Evolutionary conservation across 2,329 filamentous ascomycete genomes (phyloP).

Genomic region (Colletotrichum magnum): DNA sequence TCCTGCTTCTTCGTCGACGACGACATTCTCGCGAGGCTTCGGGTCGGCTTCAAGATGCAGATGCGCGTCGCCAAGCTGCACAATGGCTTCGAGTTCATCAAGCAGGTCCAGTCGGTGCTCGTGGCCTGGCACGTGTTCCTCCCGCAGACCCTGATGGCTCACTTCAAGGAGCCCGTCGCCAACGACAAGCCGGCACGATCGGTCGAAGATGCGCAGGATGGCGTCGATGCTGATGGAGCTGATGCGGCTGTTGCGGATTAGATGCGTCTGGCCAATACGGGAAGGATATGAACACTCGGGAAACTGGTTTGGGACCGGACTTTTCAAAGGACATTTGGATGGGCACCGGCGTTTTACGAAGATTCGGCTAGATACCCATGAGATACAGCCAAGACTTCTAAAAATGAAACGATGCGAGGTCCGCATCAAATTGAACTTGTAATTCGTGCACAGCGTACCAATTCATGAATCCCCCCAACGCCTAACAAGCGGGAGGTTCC

Average conservation of each 20-base stretch:
- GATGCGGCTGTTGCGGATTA: background rate
- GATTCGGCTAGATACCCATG: slow-evolving; percentile 13
- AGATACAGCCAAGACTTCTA: background rate
- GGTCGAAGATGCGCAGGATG: slow-evolving; percentile 50
- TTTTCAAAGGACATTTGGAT: background rate
- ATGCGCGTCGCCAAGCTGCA: slow-evolving; percentile 69
- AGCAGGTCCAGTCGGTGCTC: slow-evolving; percentile 66
- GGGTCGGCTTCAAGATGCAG: slow-evolving; percentile 75
- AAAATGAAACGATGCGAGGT: background rate
- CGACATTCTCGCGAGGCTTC: slow-evolving; percentile 64
- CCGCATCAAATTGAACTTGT: slow-evolving; percentile 12
- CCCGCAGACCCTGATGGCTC: slow-evolving; percentile 77
- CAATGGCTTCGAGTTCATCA: slow-evolving; percentile 77
- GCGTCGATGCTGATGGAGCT: background rate
- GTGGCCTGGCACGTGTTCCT: slow-evolving; percentile 76
- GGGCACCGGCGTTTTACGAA: slow-evolving; percentile 7
- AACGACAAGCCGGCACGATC: slow-evolving; percentile 63
- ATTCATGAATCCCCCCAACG: slow-evolving; percentile 20
- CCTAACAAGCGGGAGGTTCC: background rate
- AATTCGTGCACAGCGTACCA: slow-evolving; percentile 32
- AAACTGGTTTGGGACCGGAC: background rate
- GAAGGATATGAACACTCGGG: background rate
- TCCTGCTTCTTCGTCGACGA: slow-evolving; percentile 77
- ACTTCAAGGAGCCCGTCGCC: slow-evolving; percentile 71
- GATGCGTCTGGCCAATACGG: no score